A percentile compares a stretch with the other conserved stretches of the same genome.
Conservation (phyloP, 2,329 filamentous ascomycete species). For the Hypoxylon sp. region DNA sequence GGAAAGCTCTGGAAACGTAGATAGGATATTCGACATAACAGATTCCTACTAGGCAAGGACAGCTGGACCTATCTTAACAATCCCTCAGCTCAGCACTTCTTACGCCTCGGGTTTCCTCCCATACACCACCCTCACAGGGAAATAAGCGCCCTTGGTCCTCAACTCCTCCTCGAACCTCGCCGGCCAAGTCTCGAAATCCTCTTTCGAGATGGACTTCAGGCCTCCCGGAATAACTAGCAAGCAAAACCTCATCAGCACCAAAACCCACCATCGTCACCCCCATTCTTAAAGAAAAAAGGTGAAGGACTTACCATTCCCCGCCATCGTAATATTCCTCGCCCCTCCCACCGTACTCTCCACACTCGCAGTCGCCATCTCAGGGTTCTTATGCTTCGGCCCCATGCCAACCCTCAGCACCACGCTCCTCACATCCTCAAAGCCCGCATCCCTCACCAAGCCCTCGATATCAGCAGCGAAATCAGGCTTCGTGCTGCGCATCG, state of each 20-base stretch:
- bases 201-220: slow-evolving; percentile 24
- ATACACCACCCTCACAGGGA: slow-evolving; percentile 24
- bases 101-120: slow-evolving; percentile 23
- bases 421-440: slow-evolving; percentile 28
- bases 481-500: slow-evolving; percentile 11
- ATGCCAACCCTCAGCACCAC: slow-evolving; percentile 21
- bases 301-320: slow-evolving; percentile 21
- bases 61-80: too few relatives aligned
- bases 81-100: not conserved
- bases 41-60: too few relatives aligned
- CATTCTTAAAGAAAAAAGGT: not conserved
- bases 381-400: slow-evolving; percentile 15
- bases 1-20: too few relatives aligned
- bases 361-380: not conserved
- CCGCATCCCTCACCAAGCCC: slow-evolving; percentile 16
- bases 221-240: slow-evolving; percentile 27
- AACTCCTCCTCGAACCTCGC: slow-evolving; percentile 29
- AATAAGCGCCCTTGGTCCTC: slow-evolving; percentile 20
- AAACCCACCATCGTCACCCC: not conserved
- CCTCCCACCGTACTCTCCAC: slow-evolving; percentile 25
- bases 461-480: slow-evolving; percentile 23
- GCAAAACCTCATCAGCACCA: not conserved
- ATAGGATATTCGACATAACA: too few relatives aligned
- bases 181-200: slow-evolving; percentile 32
- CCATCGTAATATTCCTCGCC: slow-evolving; percentile 21